Evolutionary conservation across 2,329 filamentous ascomycete genomes (phyloP).

Genomic region (Nemania diffusa): DNA sequence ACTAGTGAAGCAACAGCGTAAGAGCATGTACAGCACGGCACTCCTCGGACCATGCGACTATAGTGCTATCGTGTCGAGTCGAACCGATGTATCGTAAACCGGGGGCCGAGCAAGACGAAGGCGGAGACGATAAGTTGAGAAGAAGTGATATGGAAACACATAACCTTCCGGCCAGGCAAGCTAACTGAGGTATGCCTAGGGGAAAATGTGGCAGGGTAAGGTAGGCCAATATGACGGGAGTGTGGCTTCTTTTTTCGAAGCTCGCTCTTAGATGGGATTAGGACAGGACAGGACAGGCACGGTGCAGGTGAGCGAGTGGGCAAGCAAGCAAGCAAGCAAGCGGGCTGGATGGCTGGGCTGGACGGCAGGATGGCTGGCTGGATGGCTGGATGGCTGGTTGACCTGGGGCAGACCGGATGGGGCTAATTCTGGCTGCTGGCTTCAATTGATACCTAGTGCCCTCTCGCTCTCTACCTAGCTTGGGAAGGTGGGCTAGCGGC

Average conservation of each 20-base stretch:
- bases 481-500: constrained; percentile 9
- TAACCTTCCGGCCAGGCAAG: constrained; percentile 1
- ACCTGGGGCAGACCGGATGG: not conserved
- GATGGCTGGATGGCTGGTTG: constrained; percentile 9
- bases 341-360: not conserved
- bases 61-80: constrained; percentile 3
- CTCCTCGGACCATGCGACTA: constrained; percentile 22
- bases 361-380: not conserved
- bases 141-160: constrained; percentile 9
- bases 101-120: constrained; percentile 15
- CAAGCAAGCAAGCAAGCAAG: constrained; percentile 13
- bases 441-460: not conserved
- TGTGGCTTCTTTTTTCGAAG: constrained; percentile 28
- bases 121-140: not conserved
- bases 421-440: not conserved
- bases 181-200: constrained; percentile 22
- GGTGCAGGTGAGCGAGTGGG: constrained; percentile 25
- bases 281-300: constrained; percentile 15
- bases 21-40: constrained; percentile 4
- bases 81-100: constrained; percentile 26
- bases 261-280: constrained; percentile 20
- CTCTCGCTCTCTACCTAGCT: not conserved
- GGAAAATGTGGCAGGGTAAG: constrained; percentile 29
- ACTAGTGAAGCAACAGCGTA: constrained; percentile 5
- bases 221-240: constrained; percentile 25